Base-by-base conservation (phyloP, 2,329 filamentous ascomycete species). In the Bipolaris oryzae region DNA sequence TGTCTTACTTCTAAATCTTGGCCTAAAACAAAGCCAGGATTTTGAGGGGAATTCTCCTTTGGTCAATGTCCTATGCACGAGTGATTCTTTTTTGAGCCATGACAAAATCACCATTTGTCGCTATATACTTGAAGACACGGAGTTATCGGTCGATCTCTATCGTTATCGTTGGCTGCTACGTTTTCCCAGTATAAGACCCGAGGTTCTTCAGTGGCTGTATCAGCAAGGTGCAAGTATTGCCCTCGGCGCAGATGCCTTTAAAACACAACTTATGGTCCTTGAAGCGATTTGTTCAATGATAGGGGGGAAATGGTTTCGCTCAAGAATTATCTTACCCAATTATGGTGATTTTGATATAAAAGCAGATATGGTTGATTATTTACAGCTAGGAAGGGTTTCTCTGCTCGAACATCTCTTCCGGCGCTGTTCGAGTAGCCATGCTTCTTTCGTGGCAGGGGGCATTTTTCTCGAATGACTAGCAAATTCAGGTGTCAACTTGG, bases 401-500 rank as follows among this genome's bases (percentile, higher is more conserved):
- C 23, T 46, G 5, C 9, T 41, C 7, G 1, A 13, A 6, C 3
- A 5, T 21, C 21, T 21, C 21, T 21, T 21, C 21, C 3, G 21
- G 21, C 21, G 3, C 21, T 21, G 21, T 21, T 21, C 2, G 21
- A 21, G 21, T 3, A 21, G 21, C 21, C 3, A 21, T 3, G 5
- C 21, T 18, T 55, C 47, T 28, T 41, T 18, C 15, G 13, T 16
- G 21, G 1, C 39, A 13, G 58, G 54, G 1, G 33, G 10, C n/a
- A 11, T 10, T 0, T 52, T 55, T 9, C 20, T 61, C 3, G 13
- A 21, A 5, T 46, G 56, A 3, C 31, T 61, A 15, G 16, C 18
- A 20, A n/a, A 21, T 1, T 46, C 38, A 18, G 50, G 34, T 3
- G 6, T 57, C 2, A 34, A 57, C 18, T 39, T 61, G 5, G 31